Conservation (phyloP, 306 rosid species). For the Sindora glabra region DNA sequence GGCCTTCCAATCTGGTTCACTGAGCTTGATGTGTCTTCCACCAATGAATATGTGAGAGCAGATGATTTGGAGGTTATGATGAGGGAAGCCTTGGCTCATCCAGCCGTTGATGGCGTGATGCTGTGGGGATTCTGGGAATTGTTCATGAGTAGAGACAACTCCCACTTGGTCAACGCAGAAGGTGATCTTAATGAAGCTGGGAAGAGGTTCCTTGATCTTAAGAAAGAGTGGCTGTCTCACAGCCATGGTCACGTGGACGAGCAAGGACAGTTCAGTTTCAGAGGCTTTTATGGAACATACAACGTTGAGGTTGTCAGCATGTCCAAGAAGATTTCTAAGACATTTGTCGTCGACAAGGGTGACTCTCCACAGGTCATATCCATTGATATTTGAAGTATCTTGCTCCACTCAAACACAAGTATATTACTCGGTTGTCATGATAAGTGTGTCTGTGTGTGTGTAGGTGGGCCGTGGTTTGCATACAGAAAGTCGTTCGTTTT, state of each 20-base stretch:
- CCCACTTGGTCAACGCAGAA: slow-evolving; percentile 78
- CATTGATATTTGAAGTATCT: slow-evolving; percentile 33
- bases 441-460: neutral
- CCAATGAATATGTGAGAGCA: slow-evolving; percentile 60
- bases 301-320: slow-evolving; percentile 40
- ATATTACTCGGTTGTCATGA: neutral
- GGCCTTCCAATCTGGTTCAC: slow-evolving; percentile 90
- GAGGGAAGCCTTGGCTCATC: slow-evolving; percentile 70
- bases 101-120: slow-evolving; percentile 70
- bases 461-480: too few relatives aligned
- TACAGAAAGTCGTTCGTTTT: too few relatives aligned
- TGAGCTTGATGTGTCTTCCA: slow-evolving; percentile 76
- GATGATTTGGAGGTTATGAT: slow-evolving; percentile 88
- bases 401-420: neutral
- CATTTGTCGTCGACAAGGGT: slow-evolving; percentile 76
- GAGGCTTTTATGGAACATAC: slow-evolving; percentile 77
- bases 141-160: slow-evolving; percentile 66
- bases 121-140: slow-evolving; percentile 96
- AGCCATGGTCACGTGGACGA: slow-evolving; percentile 52
- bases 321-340: slow-evolving; percentile 39
- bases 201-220: slow-evolving; percentile 49
- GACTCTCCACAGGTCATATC: slow-evolving; percentile 47
- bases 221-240: slow-evolving; percentile 71
- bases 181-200: slow-evolving; percentile 88
- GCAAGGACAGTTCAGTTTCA: slow-evolving; percentile 51